phyloP scores from a whole-genome alignment of 2,329 filamentous ascomycete genomes.

The Gliomastix tumulicola region DNA sequence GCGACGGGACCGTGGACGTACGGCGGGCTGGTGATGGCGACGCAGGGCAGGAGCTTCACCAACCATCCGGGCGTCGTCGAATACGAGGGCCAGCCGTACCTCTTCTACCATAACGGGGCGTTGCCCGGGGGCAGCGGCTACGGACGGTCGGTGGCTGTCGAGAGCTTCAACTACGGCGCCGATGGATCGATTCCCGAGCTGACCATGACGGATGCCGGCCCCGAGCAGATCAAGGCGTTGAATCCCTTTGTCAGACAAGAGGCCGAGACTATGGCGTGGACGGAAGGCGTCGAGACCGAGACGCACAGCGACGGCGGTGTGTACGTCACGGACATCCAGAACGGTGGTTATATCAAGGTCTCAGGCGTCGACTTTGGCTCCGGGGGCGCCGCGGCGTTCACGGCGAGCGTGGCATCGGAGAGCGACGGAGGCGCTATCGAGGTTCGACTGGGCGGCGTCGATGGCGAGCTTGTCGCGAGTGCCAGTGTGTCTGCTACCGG shows the following conservation, averaged over 20 bases:
- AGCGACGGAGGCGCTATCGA: slow-evolving; percentile 16
- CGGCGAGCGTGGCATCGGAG: slow-evolving; percentile 15
- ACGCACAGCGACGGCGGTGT: slow-evolving; percentile 14
- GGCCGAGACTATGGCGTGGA: slow-evolving; percentile 20
- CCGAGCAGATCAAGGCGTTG: slow-evolving; percentile 15
- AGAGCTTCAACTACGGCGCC: slow-evolving; percentile 15
- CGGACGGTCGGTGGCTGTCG: slow-evolving; percentile 15
- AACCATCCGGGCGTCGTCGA: slow-evolving; percentile 20
- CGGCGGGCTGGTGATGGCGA: slow-evolving; percentile 17
- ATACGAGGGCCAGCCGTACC: slow-evolving; percentile 17
- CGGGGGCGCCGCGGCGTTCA: slow-evolving; percentile 14
- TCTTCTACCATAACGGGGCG: slow-evolving; percentile 24
- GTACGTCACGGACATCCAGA: slow-evolving; percentile 14
- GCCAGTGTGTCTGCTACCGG: slow-evolving; percentile 17
- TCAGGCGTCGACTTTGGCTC: slow-evolving; percentile 18
- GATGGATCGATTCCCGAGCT: slow-evolving; percentile 19
- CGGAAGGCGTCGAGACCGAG: slow-evolving; percentile 13
- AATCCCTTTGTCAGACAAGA: slow-evolving; percentile 17
- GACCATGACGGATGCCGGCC: slow-evolving; percentile 15
- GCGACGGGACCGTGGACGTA: slow-evolving; percentile 20
- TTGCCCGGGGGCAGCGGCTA: slow-evolving; percentile 17
- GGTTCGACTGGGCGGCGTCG: slow-evolving; percentile 14
- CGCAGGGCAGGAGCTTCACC: slow-evolving; percentile 17
- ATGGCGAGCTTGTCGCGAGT: slow-evolving; percentile 14
- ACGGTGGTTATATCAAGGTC: slow-evolving; percentile 23